Conservation (phyloP, 257 asterid species). For the Nicotiana otophora region DNA sequence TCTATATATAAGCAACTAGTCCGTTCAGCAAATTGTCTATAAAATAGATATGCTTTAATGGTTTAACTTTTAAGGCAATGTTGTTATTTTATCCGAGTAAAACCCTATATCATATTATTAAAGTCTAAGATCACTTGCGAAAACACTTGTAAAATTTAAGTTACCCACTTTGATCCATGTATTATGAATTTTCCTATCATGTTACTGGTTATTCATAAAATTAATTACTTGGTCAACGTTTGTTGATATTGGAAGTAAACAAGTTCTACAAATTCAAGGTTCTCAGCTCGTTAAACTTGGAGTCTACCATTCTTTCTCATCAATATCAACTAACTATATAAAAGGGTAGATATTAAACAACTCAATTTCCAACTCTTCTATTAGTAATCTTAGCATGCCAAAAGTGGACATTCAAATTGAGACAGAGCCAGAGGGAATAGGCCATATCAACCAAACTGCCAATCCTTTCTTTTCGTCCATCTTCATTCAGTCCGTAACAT, state of each 20-base stretch:
- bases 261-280: too few species aligned
- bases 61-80: not conserved
- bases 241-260: too few species aligned
- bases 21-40: not conserved
- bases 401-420: too few species aligned
- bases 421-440: too few species aligned
- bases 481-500: not conserved
- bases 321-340: too few species aligned
- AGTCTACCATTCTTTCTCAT: too few species aligned
- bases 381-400: too few species aligned
- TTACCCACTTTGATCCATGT: not conserved
- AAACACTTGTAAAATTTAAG: not conserved
- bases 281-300: too few species aligned
- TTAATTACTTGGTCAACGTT: not conserved
- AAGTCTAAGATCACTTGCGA: not conserved
- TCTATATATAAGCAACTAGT: not conserved
- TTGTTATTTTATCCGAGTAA: not conserved
- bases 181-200: not conserved
- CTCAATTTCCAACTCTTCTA: too few species aligned
- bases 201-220: not conserved
- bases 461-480: too few species aligned
- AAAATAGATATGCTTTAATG: not conserved
- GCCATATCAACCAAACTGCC: too few species aligned
- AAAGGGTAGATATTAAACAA: too few species aligned
- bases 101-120: not conserved